Conservation (phyloP, 2,329 filamentous ascomycete species). For the Beauveria medogensis region DNA sequence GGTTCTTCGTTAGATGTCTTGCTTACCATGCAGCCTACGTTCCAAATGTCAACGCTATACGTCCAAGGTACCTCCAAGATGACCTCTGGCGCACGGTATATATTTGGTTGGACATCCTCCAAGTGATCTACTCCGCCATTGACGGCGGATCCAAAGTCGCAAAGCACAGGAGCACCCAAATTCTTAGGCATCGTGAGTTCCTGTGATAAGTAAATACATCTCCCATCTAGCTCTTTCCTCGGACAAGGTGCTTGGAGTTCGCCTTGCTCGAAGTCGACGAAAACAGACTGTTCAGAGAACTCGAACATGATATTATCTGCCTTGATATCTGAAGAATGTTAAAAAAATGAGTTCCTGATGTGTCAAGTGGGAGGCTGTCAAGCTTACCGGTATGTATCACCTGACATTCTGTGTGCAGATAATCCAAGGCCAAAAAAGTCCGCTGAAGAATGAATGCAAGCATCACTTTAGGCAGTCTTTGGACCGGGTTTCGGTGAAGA, state of each 20-base stretch:
- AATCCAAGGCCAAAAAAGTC: slow-evolving; percentile 37
- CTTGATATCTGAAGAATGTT: not conserved
- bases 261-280: slow-evolving; percentile 22
- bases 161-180: slow-evolving; percentile 30
- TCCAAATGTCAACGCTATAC: slow-evolving; percentile 41
- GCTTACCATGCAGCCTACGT: slow-evolving; percentile 40
- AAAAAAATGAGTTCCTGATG: too few relatives aligned
- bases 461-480: not conserved
- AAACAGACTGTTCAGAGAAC: not conserved
- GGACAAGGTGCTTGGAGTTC: slow-evolving; percentile 29
- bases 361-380: too few relatives aligned
- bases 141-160: slow-evolving; percentile 42
- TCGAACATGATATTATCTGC: slow-evolving; percentile 26
- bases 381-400: slow-evolving; percentile 37
- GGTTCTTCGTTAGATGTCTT: not conserved
- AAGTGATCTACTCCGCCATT: slow-evolving; percentile 24
- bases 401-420: slow-evolving; percentile 36
- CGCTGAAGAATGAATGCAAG: slow-evolving; percentile 28
- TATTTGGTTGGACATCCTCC: slow-evolving; percentile 22
- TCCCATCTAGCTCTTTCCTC: slow-evolving; percentile 29
- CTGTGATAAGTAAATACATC: slow-evolving; percentile 24
- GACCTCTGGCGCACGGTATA: too few relatives aligned
- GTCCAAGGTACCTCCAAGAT: not conserved
- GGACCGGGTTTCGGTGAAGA: not conserved
- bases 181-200: slow-evolving; percentile 26